Conservation (phyloP, 768 basidiomycete species). For the Porpolomopsis calyptriformis region DNA sequence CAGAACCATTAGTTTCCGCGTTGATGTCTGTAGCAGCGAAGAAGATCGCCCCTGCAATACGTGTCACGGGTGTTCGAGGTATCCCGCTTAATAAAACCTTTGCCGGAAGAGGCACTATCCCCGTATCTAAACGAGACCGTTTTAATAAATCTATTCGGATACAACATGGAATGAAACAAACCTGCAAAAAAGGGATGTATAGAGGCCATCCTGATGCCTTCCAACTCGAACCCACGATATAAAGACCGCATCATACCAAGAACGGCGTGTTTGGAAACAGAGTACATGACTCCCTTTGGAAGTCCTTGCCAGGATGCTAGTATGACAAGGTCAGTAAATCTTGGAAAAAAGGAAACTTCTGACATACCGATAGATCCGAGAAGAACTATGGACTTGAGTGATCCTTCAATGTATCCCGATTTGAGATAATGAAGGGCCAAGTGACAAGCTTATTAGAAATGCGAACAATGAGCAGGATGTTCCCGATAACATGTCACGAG, state of each 20-base stretch:
- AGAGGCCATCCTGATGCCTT: conserved; percentile 34
- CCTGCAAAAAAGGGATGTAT: conserved; percentile 49
- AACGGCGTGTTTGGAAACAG: conserved; percentile 44
- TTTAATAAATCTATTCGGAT: not conserved
- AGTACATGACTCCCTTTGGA: conserved; percentile 34
- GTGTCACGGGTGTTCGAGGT: conserved; percentile 34
- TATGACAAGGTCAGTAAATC: not conserved
- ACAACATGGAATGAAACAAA: conserved; percentile 13
- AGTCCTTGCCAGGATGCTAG: conserved; percentile 42
- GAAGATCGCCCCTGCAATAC: conserved; percentile 44
- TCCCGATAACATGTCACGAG: not conserved
- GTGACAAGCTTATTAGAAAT: conserved; percentile 35
- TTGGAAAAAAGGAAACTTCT: too few relatives aligned
- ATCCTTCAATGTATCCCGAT: conserved; percentile 22
- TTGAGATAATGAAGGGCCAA: conserved; percentile 42
- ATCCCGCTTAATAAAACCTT: conserved; percentile 40
- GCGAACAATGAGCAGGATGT: not conserved
- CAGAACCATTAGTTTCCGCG: conserved; percentile 32
- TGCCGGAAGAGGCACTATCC: conserved; percentile 28
- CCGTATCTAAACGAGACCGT: conserved; percentile 32
- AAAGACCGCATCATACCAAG: conserved; percentile 44
- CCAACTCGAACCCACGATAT: conserved; percentile 21
- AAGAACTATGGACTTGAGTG: conserved; percentile 41
- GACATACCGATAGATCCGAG: conserved; percentile 43
- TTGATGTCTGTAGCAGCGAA: conserved; percentile 39